Evolutionary conservation across 1,139 yeast genomes (phyloP), one percentile per base, ranked within the genome.

Genomic region (Kodamaea alishanica): DNA sequence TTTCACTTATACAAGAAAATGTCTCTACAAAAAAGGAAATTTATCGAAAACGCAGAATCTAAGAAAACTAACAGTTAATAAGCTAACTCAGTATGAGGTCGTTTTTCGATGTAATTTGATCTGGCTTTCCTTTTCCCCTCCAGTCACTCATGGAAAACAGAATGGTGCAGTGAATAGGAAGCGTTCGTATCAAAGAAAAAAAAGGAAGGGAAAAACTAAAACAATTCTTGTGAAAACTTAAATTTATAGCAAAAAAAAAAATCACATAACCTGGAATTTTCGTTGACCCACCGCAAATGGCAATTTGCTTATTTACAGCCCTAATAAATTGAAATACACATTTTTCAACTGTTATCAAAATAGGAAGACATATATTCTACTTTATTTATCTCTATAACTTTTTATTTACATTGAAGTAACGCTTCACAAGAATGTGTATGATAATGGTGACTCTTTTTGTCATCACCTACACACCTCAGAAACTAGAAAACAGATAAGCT

Each of bases 161-260:
- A 63, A 65, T 64, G 77, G 77, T 72, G 78, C 79, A 74, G 79
- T 74, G 79, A 74, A 74, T 74, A 70, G 79, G 72, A 67, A 62
- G 77, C 79, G 57, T 67, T 68, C 75, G 78, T 73, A 73, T 73
- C 77, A 63, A 60, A 58, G 63, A 56, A 49, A 46, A 44, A 45
- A 55, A 43, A 51, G 43, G 41, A 34, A 38, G 38, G 30, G 30
- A 32, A 31, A 26, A 35, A 37, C 35, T 11, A 11, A 8, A 28
- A 35, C 31, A 32, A 15, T 12, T 24, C 30, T 25, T 32, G 23
- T 5, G 15, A 20, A 20, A 6, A 28, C 6, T 8, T 24, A 29
- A 20, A 20, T 34, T 34, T 34, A 34, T 34, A 34, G 33, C 12
- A 30, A 10, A 10, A 12, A 10, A 32, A 23, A n/a, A 6, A 22